Base-by-base conservation (phyloP, 345 rosid species). In the Geranium brycei region DNA sequence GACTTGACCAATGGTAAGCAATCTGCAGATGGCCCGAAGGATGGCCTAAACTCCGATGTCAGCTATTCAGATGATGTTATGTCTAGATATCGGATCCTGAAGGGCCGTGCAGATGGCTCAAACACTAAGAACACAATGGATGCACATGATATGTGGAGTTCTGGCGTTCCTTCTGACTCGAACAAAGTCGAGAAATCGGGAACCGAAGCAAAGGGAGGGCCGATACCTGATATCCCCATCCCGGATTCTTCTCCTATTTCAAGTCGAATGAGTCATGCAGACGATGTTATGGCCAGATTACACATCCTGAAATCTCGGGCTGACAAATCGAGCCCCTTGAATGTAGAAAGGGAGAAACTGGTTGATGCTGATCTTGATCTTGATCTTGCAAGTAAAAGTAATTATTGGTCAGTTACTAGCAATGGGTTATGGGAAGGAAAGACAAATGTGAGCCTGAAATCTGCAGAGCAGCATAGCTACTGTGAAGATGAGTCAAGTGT, bases 1-100 rank as follows among this genome's bases (percentile, higher is more conserved):
- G 5, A 57, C 19, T 17, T 17, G 19, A 57, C 5, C 59, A 57
- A 57, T 16, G 19, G 13, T 57, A 8, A 57, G 19, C 16, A 14
- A 14, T 60, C 13, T 13, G 47, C 53, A 31, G n/a, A 28, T n/a
- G 28, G 4, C 0, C 12, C n/a, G 17, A 5, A 3, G 57, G 59
- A 55, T 61, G 63, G 41, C 40, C 64, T 57, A 2, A 23, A 30
- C 51, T 16, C 53, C 19, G 68, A 65, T 63, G 38, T 53, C 69
- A 58, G 60, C 69, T 63, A 69, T 65, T 66, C 64, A 64, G 79
- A 79, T 73, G 86, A 85, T 81, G 82, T 83, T 40, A 64, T 81
- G 74, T 72, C 81, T 38, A 83, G 91, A 80, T 79, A 75, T 72
- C 60, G 64, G 60, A 74, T 80, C 61, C 83, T 82, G 31, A 82